Conservation (phyloP, 176 grass and related monocot species). For the Cymbopogon citratus region DNA sequence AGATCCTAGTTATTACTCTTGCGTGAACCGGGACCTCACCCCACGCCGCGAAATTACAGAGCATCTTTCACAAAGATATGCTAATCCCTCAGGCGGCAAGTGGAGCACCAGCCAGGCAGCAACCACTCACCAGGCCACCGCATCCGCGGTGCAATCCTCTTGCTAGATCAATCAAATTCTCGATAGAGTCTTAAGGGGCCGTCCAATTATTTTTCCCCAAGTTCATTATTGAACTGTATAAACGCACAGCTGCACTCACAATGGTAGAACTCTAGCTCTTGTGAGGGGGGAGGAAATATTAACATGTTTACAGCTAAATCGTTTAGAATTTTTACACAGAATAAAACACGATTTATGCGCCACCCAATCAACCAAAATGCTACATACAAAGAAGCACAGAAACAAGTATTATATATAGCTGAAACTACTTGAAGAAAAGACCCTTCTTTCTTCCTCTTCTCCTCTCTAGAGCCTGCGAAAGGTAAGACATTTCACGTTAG, state of each 20-base stretch:
- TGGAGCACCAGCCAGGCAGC: neutral
- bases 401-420: neutral
- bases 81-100: neutral
- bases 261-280: neutral
- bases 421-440: slow-evolving; percentile 82
- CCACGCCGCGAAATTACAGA: too few species aligned
- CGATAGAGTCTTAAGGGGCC: neutral
- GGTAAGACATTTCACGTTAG: slow-evolving; percentile 9
- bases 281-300: neutral
- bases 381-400: slow-evolving; percentile 17
- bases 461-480: slow-evolving; percentile 76
- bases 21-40: too few species aligned
- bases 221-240: neutral
- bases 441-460: slow-evolving; percentile 64
- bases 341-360: neutral
- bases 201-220: neutral
- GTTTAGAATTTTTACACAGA: slow-evolving; percentile 9
- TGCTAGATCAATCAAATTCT: neutral
- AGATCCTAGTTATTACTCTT: too few species aligned
- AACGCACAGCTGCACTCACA: neutral
- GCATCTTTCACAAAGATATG: too few species aligned
- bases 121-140: neutral
- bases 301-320: slow-evolving; percentile 8
- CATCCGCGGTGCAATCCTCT: neutral
- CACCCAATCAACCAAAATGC: neutral